phyloP scores from a whole-genome alignment of 257 asterid genomes.

The Jaltomata sinuosa region DNA sequence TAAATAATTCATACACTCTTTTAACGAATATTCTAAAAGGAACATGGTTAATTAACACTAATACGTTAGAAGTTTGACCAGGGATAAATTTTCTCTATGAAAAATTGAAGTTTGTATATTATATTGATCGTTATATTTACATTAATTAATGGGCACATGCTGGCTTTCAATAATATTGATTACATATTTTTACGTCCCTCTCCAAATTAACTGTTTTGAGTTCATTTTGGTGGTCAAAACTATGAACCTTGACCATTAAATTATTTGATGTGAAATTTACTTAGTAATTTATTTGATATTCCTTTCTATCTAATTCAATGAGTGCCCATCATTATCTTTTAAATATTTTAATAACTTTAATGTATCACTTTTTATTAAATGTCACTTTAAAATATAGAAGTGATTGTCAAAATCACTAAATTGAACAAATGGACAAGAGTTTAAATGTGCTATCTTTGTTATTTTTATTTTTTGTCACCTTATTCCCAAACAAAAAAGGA shows the following conservation, averaged over 20 bases:
- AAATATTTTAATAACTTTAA: background rate
- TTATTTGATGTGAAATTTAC: background rate
- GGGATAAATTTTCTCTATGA: background rate
- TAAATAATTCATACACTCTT: background rate
- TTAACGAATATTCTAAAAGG: background rate
- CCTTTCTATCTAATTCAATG: background rate
- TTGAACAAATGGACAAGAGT: background rate
- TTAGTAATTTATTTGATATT: background rate
- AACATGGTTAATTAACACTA: background rate
- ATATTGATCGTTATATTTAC: background rate
- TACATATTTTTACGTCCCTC: too few relatives aligned
- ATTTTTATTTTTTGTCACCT: too few relatives aligned
- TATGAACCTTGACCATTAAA: background rate
- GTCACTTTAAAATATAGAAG: background rate
- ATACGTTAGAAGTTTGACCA: background rate
- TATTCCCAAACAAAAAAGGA: too few relatives aligned
- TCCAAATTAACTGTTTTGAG: background rate
- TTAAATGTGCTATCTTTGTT: background rate
- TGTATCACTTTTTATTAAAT: background rate
- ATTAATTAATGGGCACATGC: background rate
- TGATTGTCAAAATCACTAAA: background rate
- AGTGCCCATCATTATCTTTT: background rate
- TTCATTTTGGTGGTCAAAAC: background rate
- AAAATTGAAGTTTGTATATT: background rate
- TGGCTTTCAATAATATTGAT: background rate